Evolutionary conservation across 1,284 basidiomycete species (phyloP), one percentile per base, ranked within the genome.

Genomic region (Malassezia restricta): DNA sequence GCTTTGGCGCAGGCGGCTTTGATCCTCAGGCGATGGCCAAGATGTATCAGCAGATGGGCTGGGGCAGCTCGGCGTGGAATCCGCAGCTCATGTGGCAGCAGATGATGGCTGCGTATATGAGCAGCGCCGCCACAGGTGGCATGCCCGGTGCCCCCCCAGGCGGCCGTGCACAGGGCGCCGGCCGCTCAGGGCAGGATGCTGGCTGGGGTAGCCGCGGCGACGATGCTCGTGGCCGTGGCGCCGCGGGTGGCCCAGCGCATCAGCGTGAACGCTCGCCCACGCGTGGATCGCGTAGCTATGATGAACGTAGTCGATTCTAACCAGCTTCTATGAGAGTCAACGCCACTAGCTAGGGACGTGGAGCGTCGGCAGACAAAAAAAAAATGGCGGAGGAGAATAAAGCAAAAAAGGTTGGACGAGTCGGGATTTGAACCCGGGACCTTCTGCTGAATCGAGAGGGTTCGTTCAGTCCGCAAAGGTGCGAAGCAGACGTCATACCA

Each of bases 1-100:
- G 24, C 7, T n/a, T 27, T 11, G 48, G 51, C 14, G 49, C 41
- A 0, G 58, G 44, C 41, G 61, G 53, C 1, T 78, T 78, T 54
- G 77, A 79, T 59, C 75, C 76, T 3, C 68, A 74, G 40, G 77
- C 77, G 8, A 77, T 79, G 77, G 75, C 76, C 9, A 75, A 76
- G 68, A 77, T 79, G 75, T 79, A 78, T 61, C 75, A 77, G 68
- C 76, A 76, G 56, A 78, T 78, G 76, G 76, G 76, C 63, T 77
- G 65, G 65, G 61, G 68, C 17, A 50, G 46, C 42, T 55, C 51
- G 38, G 61, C 57, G 27, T 73, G 64, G 65, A 72, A 71, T 47
- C 69, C 70, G 38, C 63, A 65, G 51, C 62, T 72, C 61, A 58
- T 63, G 5, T 69, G 66, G 59, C 68, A 72, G 56, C 67, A 70